These are phyloP conservation scores for Echium plantagineum DNA, from an alignment of 257 asterid species.

Conservation along the genomic window DNA sequence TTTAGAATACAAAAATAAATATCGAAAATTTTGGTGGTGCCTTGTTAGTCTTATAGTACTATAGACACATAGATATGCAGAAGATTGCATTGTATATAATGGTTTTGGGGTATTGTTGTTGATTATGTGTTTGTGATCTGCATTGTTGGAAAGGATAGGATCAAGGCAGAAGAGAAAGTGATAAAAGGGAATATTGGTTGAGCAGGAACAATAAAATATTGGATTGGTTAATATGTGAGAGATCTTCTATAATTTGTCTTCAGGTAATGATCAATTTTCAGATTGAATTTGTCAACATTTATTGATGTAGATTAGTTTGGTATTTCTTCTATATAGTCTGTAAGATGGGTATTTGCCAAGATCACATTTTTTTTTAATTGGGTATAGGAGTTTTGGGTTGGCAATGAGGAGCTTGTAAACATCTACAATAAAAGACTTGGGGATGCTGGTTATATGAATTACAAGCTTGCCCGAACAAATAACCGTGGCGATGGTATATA, in stretches of 20 bases:
- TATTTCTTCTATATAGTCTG: background rate
- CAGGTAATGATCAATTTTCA: slow-evolving; percentile 40
- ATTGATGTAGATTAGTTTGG: background rate
- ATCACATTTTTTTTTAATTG: slow-evolving; percentile 1
- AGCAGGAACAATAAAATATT: slow-evolving; percentile 67
- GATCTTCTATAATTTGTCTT: slow-evolving; percentile 94
- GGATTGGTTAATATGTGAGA: slow-evolving; percentile 85
- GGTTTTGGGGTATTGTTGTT: background rate
- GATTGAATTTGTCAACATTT: background rate
- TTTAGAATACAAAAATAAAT: too few species aligned
- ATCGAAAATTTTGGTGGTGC: too few species aligned
- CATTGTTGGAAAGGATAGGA: slow-evolving; percentile 49
- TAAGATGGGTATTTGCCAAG: background rate
- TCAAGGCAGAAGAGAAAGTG: slow-evolving; percentile 83
- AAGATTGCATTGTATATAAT: background rate
- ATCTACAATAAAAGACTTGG: slow-evolving; percentile 86
- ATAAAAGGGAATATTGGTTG: slow-evolving; percentile 73
- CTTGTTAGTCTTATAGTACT: too few species aligned
- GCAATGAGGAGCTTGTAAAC: slow-evolving; percentile 81
- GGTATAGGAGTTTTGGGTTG: slow-evolving; percentile 92
- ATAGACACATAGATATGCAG: background rate
- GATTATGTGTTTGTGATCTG: slow-evolving; percentile 11
- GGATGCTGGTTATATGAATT: slow-evolving; percentile 79
- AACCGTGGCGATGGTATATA: slow-evolving; percentile 93
- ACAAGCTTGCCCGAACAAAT: slow-evolving; percentile 90